Evolutionary conservation across 352 stramenopile species (phyloP), one percentile per base, ranked within the genome.

Genomic region (Phytophthora colocasiae): DNA sequence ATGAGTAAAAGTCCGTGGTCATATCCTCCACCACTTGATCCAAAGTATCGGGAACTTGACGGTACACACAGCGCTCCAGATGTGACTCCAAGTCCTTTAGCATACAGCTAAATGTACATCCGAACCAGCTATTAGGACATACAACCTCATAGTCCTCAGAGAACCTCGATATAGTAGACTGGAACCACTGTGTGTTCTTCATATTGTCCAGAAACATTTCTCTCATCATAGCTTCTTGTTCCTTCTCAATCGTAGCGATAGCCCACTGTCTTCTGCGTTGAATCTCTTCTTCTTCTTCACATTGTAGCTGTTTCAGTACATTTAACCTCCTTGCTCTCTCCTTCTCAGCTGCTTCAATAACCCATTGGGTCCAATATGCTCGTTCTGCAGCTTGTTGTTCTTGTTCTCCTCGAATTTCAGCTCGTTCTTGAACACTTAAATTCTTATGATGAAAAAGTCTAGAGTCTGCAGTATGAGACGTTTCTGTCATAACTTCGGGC

Each of bases 111-210:
- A 85, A 90, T 6, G 77, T 91, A 64, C 87, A 95, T n/a, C 87
- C 87, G 54, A 93, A 92, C 87, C 87, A 95, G 55, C 80, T 91
- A 52, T 95, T 92, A 1, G 87, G 87, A 51, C 87, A 95, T 51
- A 95, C 83, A 7, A 95, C 85, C 58, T 95, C 85, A 67, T 95
- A 95, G 59, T 95, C 85, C 26, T 88, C 75, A 0, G 85, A 79
- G 31, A 92, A 84, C 41, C 83, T 80, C 27, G 85, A 91, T 49
- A 95, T 95, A 29, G 85, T 95, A 9, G 73, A 83, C 67, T 95
- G 87, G 59, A 95, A 95, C 87, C 87, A 95, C 73, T 92, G 85
- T 14, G 87, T 95, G 71, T 95, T 93, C 67, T 93, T 92, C 84
- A 93, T 95, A 61, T 91, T 92, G 63, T 93, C 87, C 46, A 95